Percentiles rank a stretch among this genome's conserved stretches.
Evolutionary conservation across 768 basidiomycete genomes (phyloP).

Genomic region (Lactifluus volemus): DNA sequence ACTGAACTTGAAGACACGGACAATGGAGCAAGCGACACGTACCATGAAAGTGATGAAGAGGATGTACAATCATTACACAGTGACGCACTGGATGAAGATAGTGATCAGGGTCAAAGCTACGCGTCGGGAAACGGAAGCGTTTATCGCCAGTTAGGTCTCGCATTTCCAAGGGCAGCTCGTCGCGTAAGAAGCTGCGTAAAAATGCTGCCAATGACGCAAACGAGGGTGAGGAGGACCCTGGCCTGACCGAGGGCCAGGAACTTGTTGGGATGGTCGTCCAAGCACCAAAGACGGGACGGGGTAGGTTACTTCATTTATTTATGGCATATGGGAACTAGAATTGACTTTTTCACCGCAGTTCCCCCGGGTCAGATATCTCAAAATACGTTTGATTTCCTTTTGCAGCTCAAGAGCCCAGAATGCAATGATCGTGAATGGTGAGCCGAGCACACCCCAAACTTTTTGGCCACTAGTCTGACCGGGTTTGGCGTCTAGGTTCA

Average conservation of each 20-base stretch:
- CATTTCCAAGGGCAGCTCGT: conserved; percentile 13
- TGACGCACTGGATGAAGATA: conserved; percentile 30
- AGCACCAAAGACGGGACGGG: conserved; percentile 77
- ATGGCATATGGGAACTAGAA: neutral
- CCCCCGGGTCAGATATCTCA: conserved; percentile 80
- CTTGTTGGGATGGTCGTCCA: conserved; percentile 69
- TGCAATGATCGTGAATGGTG: conserved; percentile 84
- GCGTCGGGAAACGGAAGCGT: conserved; percentile 25
- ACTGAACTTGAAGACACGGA: conserved; percentile 7
- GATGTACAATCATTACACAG: conserved; percentile 28
- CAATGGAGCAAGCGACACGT: conserved; percentile 3
- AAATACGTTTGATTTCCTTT: conserved; percentile 76
- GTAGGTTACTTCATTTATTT: conserved; percentile 31
- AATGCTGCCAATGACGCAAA: conserved; percentile 31
- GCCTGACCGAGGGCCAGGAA: conserved; percentile 55
- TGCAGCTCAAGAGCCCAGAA: conserved; percentile 57
- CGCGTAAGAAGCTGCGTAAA: conserved; percentile 19
- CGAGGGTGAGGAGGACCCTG: conserved; percentile 31
- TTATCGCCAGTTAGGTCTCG: conserved; percentile 11
- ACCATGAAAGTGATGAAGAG: conserved; percentile 22
- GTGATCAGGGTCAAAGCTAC: conserved; percentile 33
- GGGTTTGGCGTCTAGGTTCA: conserved; percentile 52
- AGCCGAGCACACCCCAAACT: conserved; percentile 10
- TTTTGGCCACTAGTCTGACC: neutral
- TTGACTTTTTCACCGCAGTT: conserved; percentile 34